Percentiles rank a stretch among this genome's conserved stretches.
phyloP scores from a whole-genome alignment of 2,329 filamentous ascomycete species.

The Zelopaecilomyces penicillatus region DNA sequence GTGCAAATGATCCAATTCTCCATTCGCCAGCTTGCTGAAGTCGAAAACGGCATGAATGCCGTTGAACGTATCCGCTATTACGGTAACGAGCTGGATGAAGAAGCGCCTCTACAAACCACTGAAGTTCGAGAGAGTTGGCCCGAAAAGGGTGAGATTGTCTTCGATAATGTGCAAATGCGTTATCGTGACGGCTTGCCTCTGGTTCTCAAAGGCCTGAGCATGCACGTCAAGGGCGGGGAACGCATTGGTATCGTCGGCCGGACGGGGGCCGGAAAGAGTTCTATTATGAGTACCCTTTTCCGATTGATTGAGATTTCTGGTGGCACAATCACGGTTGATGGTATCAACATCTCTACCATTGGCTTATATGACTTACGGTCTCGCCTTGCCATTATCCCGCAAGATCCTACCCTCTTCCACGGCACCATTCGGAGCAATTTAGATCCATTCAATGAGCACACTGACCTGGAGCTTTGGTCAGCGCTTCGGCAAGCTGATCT shows the following conservation, averaged over 20 bases:
- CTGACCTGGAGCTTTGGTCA: conserved; percentile 69
- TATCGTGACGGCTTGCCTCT: conserved; percentile 65
- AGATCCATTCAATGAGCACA: conserved; percentile 72
- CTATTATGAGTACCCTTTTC: conserved; percentile 77
- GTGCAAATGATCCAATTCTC: conserved; percentile 96
- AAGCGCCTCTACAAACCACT: conserved; percentile 71
- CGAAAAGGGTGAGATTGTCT: conserved; percentile 71
- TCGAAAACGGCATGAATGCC: conserved; percentile 97
- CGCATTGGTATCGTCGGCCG: conserved; percentile 74
- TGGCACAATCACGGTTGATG: conserved; percentile 57
- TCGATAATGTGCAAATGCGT: conserved; percentile 69
- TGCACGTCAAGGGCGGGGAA: conserved; percentile 68
- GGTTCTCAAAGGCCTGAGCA: conserved; percentile 60
- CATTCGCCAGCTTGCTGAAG: conserved; percentile 85
- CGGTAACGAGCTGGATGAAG: conserved; percentile 76
- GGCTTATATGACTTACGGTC: conserved; percentile 69
- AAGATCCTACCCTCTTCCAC: conserved; percentile 75
- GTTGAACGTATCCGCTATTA: conserved; percentile 91
- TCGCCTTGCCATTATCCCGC: conserved; percentile 72
- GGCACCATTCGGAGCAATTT: conserved; percentile 74
- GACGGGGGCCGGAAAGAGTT: conserved; percentile 75
- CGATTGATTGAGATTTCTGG: conserved; percentile 60
- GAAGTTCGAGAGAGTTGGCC: conserved; percentile 74
- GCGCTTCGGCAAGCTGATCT: conserved; percentile 71
- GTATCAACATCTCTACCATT: conserved; percentile 61